Base-by-base conservation (phyloP, 768 basidiomycete species). In the Porphyrellus cyaneotinctus region DNA sequence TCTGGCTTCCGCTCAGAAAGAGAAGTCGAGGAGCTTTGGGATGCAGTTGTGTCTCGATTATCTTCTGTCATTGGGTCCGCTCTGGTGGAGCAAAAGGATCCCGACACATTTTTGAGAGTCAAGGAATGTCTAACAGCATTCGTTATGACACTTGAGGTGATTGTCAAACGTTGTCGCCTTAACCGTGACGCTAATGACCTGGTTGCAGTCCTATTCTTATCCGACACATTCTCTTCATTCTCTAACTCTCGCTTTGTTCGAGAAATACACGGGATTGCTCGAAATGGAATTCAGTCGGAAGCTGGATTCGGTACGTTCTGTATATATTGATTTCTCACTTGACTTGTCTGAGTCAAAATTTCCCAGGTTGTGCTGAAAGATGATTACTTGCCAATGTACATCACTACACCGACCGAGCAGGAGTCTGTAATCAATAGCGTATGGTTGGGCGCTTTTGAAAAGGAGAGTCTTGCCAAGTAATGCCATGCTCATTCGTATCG, bases 1-100 rank as follows among this genome's bases (percentile, higher is more conserved):
- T 85, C 85, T 17, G 82, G 79, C 31, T 99, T 99, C 73, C 83
- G 97, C n/a, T 91, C 88, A 15, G 80, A 87, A 58, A 79, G 85
- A 41, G 93, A 98, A 58, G 87, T 98, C 2, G 94, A 98, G 58
- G 93, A 95, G 51, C 80, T 99, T 11, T 98, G 95, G 95, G 91
- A 95, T 57, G 83, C 83, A 13, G 81, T 97, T 51, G 81, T 94
- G 47, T 68, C 76, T 13, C 81, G 88, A 24, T 76, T 98, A 12
- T 83, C 87, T 3, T 78, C 78, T 24, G 84, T 84, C 1, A 84
- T 98, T 18, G 83, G 88, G 31, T 72, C 75, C n/a, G 82, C 88
- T 2, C 73, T 98, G 47, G 77, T 76, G 47, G 78, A 74, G 11
- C 91, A 93, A 65, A 82, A 75, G 38, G 88, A 95, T 59, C 84